Evolutionary conservation across 768 basidiomycete species (phyloP).

Genomic region (Imleria badia): DNA sequence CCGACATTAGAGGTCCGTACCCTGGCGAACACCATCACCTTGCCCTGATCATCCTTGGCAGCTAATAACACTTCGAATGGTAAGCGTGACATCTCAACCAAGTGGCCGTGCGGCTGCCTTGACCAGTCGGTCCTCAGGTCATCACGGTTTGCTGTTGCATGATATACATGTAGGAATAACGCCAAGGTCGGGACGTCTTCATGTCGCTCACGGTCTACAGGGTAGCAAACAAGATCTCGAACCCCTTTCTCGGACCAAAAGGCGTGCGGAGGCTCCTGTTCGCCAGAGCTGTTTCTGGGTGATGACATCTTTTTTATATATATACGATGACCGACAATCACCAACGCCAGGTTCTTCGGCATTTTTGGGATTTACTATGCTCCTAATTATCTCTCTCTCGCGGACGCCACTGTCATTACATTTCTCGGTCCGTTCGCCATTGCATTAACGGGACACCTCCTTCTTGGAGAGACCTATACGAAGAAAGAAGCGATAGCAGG

Average conservation of each 20-base stretch:
- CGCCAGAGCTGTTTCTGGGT: slow-evolving; percentile 66
- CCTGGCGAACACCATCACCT: background rate
- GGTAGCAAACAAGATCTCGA: slow-evolving; percentile 41
- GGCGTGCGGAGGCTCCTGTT: slow-evolving; percentile 59
- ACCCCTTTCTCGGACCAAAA: slow-evolving; percentile 70
- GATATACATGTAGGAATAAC: slow-evolving; percentile 43
- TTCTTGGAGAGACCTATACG: slow-evolving; percentile 61
- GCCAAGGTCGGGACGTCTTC: background rate
- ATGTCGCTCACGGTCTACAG: slow-evolving; percentile 17
- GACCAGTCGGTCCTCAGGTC: slow-evolving; percentile 29
- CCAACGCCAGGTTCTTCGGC: slow-evolving; percentile 61
- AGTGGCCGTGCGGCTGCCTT: background rate
- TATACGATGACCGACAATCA: background rate
- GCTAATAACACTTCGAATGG: slow-evolving; percentile 62
- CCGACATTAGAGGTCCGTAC: slow-evolving; percentile 52
- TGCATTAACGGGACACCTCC: slow-evolving; percentile 57
- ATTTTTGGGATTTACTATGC: slow-evolving; percentile 71
- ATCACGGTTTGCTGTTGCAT: slow-evolving; percentile 55
- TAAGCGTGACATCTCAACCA: slow-evolving; percentile 21
- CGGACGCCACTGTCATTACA: slow-evolving; percentile 74
- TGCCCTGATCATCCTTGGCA: slow-evolving; percentile 20
- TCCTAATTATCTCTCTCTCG: slow-evolving; percentile 71
- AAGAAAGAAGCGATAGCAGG: slow-evolving; percentile 56
- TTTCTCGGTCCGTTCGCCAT: slow-evolving; percentile 72
- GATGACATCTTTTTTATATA: slow-evolving; percentile 11